Percentiles rank a stretch among this genome's conserved stretches.
These are phyloP conservation scores for Scorias spongiosa DNA, from an alignment of 2,329 filamentous ascomycete genomes.

Conservation along the genomic window DNA sequence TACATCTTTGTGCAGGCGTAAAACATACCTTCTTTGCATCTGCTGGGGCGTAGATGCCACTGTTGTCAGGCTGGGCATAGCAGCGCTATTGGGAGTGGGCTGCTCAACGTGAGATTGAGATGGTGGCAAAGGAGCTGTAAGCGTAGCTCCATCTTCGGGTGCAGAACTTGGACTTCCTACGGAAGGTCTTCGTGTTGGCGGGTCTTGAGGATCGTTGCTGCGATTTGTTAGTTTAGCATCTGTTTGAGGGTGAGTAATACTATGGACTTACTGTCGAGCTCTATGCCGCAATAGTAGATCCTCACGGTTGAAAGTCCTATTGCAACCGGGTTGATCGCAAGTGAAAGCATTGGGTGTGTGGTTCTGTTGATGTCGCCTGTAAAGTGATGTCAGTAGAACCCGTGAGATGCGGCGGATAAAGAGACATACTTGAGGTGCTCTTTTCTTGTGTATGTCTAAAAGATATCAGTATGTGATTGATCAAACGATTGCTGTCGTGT, in stretches of 20 bases:
- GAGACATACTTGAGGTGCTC: constrained; percentile 29
- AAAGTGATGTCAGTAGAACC: not conserved
- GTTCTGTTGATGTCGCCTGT: constrained; percentile 32
- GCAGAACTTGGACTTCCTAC: constrained; percentile 10
- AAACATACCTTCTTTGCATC: too few species aligned
- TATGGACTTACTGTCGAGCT: constrained; percentile 27
- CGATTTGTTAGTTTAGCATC: not conserved
- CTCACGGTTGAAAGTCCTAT: constrained; percentile 28
- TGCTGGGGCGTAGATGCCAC: too few species aligned
- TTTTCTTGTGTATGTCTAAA: constrained; percentile 31
- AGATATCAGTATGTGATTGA: not conserved
- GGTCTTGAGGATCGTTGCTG: constrained; percentile 11
- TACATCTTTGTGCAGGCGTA: too few species aligned
- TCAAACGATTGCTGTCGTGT: not conserved
- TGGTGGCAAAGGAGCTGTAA: not conserved
- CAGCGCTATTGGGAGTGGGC: too few species aligned
- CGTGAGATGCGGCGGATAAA: not conserved
- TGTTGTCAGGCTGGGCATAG: too few species aligned
- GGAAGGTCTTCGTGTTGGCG: constrained; percentile 9
- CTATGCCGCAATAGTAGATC: constrained; percentile 31
- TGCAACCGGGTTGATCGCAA: constrained; percentile 27
- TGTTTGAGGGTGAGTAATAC: not conserved
- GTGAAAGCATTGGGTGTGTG: constrained; percentile 26
- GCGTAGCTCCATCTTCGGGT: constrained; percentile 2
- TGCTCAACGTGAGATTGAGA: not conserved